These are phyloP conservation scores for Schizothecium vesticola DNA, from an alignment of 495 filamentous ascomycete species.

Conservation along the genomic window DNA sequence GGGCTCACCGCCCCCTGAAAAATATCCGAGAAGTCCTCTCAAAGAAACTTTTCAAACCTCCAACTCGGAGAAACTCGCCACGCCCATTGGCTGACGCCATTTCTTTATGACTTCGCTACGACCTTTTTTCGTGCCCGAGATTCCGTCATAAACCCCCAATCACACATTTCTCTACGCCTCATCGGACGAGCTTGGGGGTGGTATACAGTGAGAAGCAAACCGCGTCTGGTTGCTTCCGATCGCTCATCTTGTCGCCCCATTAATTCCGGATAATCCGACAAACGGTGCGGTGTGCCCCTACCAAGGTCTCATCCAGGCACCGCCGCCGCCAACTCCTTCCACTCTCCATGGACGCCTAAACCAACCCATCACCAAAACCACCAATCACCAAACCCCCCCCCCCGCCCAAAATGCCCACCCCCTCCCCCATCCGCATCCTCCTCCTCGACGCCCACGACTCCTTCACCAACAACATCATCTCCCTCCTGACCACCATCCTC, in stretches of 20 bases:
- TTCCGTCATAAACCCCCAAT: not conserved
- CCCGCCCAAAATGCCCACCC: conserved; percentile 7
- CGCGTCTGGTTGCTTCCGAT: no score
- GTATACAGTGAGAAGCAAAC: no score
- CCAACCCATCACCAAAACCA: not conserved
- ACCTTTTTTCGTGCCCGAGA: not conserved
- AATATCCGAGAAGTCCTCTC: not conserved
- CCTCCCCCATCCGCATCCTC: conserved; percentile 50
- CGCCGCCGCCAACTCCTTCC: no score
- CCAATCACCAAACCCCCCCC: not conserved
- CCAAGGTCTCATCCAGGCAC: not conserved
- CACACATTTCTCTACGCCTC: not conserved
- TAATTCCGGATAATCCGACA: not conserved
- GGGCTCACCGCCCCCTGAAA: not conserved
- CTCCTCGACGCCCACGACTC: conserved; percentile 95
- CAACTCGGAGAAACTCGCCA: conserved; percentile 3
- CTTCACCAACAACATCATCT: conserved; percentile 88
- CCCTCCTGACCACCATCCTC: conserved; percentile 57
- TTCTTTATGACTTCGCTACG: conserved; percentile 5
- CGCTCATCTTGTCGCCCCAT: no score
- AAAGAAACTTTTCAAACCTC: not conserved
- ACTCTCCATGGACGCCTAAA: no score
- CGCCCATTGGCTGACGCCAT: not conserved
- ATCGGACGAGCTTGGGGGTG: not conserved
- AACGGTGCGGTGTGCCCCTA: not conserved